phyloP scores from a whole-genome alignment of 345 rosid genomes.

The Rhodomyrtus tomentosa region DNA sequence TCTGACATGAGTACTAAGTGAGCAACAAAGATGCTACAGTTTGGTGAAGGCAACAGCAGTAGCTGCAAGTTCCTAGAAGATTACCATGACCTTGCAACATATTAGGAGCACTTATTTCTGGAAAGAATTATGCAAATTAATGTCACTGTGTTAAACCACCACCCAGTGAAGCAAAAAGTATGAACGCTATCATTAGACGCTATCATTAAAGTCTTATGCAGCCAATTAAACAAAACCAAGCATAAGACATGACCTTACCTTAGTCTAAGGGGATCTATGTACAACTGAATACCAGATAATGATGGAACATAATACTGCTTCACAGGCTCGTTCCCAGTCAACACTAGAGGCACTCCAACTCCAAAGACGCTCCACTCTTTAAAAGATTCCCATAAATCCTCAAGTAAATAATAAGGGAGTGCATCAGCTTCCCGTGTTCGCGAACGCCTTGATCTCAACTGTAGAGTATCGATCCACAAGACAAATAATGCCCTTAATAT shows the following conservation, averaged over 20 bases:
- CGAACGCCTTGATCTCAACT: constrained; percentile 21
- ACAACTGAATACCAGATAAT: constrained; percentile 58
- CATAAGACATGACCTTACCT: constrained; percentile 25
- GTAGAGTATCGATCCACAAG: neutral
- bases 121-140: neutral
- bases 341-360: constrained; percentile 42
- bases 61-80: neutral
- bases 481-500: neutral
- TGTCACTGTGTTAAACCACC: neutral
- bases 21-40: neutral
- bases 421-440: constrained; percentile 13
- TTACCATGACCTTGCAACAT: neutral
- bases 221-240: neutral
- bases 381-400: constrained; percentile 53
- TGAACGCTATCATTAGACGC: neutral
- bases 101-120: neutral
- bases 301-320: constrained; percentile 62
- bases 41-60: neutral
- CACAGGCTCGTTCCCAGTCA: constrained; percentile 29
- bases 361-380: constrained; percentile 61
- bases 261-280: constrained; percentile 18
- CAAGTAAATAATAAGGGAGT: constrained; percentile 20
- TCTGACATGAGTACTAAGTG: neutral
- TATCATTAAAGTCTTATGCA: neutral
- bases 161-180: neutral